phyloP scores from a whole-genome alignment of 2,329 filamentous ascomycete genomes.

The Fusarium coffeatum region DNA sequence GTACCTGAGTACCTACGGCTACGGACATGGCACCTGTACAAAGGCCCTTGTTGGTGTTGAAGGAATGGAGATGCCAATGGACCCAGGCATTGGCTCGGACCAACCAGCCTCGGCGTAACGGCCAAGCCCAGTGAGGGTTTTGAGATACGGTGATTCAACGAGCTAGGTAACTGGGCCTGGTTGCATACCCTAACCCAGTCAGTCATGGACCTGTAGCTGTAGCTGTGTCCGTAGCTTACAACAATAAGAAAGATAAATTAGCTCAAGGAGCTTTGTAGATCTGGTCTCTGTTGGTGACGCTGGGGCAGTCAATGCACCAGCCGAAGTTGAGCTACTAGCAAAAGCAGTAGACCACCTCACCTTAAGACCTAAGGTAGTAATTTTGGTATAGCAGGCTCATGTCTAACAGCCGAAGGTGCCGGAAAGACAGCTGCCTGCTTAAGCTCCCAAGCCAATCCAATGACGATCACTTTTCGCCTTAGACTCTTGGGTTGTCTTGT shows the following conservation, averaged over 20 bases:
- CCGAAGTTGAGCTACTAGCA: not conserved
- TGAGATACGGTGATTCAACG: conserved; percentile 30
- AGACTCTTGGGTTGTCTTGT: not conserved
- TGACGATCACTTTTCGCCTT: conserved; percentile 24
- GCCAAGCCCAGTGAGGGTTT: conserved; percentile 23
- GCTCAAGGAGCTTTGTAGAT: not conserved
- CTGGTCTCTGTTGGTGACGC: not conserved
- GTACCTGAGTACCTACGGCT: not conserved
- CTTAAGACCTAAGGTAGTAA: too few species aligned
- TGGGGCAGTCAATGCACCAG: conserved; percentile 13
- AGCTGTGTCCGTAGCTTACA: not conserved
- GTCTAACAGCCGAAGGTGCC: conserved; percentile 3
- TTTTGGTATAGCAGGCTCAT: too few species aligned
- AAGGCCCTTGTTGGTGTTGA: not conserved
- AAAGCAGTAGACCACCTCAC: too few species aligned
- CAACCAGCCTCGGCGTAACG: conserved; percentile 31
- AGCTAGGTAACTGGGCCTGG: not conserved
- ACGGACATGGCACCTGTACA: not conserved
- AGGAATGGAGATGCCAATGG: conserved; percentile 8
- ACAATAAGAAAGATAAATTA: not conserved
- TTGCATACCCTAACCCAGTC: not conserved
- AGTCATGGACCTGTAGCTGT: not conserved
- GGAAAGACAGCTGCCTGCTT: not conserved
- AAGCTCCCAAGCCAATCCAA: not conserved
- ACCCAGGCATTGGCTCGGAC: not conserved